Conservation (phyloP, 2,329 filamentous ascomycete genomes). For the Pseudodiploospora longispora region DNA sequence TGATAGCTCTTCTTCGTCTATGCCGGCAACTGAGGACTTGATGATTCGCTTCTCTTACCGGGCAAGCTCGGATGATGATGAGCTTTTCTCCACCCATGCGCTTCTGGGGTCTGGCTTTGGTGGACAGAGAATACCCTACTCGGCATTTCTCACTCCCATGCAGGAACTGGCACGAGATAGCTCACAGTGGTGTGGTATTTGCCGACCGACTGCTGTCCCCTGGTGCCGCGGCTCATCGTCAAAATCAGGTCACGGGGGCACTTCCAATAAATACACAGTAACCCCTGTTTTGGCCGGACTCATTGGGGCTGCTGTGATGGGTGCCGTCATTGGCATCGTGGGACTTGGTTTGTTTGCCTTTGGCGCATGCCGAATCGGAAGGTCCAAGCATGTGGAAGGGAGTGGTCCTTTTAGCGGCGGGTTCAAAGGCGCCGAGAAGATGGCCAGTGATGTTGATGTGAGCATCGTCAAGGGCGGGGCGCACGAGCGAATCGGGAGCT, state of each 20-base stretch:
- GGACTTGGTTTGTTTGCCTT: conserved; percentile 24
- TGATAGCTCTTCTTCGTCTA: conserved; percentile 1
- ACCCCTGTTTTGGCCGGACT: conserved; percentile 35
- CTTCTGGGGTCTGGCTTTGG: conserved; percentile 31
- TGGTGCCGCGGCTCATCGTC: conserved; percentile 27
- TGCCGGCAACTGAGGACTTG: conserved; percentile 30
- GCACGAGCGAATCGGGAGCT: conserved; percentile 41
- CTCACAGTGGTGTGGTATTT: conserved; percentile 37
- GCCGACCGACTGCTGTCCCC: conserved; percentile 21
- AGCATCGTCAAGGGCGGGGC: conserved; percentile 29
- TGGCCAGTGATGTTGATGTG: conserved; percentile 35
- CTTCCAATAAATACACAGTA: conserved; percentile 10
- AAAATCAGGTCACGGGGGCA: background rate
- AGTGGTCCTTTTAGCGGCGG: conserved; percentile 22
- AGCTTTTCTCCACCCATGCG: conserved; percentile 27
- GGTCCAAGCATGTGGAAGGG: conserved; percentile 7
- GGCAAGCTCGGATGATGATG: conserved; percentile 32
- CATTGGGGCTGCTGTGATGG: conserved; percentile 35
- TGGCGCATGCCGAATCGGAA: conserved; percentile 24
- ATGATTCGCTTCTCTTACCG: conserved; percentile 51
- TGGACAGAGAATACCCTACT: conserved; percentile 27
- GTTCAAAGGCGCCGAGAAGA: conserved; percentile 39
- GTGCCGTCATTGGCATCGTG: conserved; percentile 27
- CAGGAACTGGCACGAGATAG: conserved; percentile 24
- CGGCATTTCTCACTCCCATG: conserved; percentile 31